Conservation (phyloP, 2,329 filamentous ascomycete species). For the Nemania sp. region DNA sequence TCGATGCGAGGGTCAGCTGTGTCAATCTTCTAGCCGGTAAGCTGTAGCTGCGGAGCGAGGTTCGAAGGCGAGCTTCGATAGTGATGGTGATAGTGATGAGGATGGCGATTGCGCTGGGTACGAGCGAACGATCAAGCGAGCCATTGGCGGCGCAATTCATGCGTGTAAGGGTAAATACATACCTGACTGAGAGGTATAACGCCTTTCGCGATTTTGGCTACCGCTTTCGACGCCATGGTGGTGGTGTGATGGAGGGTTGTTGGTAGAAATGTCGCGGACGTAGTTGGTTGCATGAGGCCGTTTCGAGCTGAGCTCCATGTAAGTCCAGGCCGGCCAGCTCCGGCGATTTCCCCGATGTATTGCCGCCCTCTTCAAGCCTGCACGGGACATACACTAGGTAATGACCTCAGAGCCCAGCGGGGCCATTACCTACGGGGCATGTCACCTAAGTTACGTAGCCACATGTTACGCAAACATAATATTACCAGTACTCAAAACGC, state of each 20-base stretch:
- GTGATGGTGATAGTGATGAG: background rate
- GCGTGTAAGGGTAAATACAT: constrained; percentile 31
- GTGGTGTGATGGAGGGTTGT: constrained; percentile 35
- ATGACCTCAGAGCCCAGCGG: too few relatives aligned
- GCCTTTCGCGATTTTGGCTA: constrained; percentile 57
- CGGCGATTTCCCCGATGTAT: constrained; percentile 24
- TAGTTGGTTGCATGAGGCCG: constrained; percentile 25
- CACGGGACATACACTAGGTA: background rate
- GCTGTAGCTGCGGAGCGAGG: background rate
- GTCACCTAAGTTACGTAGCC: too few relatives aligned
- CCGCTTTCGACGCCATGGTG: constrained; percentile 65
- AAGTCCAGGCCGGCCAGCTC: constrained; percentile 12
- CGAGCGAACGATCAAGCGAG: too few relatives aligned
- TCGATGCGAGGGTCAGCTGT: background rate
- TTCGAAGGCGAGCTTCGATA: background rate
- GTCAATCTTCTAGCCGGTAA: too few relatives aligned
- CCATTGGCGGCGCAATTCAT: constrained; percentile 10
- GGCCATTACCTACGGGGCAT: too few relatives aligned
- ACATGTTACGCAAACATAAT: too few relatives aligned
- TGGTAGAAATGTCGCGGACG: constrained; percentile 24
- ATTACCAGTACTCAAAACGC: too few relatives aligned
- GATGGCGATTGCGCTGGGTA: too few relatives aligned
- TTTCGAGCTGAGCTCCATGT: constrained; percentile 16
- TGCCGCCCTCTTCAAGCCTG: constrained; percentile 15
- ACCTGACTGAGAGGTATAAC: constrained; percentile 64